A percentile compares a stretch with the other conserved stretches of the same genome.
Evolutionary conservation across 805 yeast genomes (phyloP).

Genomic region (Cyberlindnera xylosilytica): DNA sequence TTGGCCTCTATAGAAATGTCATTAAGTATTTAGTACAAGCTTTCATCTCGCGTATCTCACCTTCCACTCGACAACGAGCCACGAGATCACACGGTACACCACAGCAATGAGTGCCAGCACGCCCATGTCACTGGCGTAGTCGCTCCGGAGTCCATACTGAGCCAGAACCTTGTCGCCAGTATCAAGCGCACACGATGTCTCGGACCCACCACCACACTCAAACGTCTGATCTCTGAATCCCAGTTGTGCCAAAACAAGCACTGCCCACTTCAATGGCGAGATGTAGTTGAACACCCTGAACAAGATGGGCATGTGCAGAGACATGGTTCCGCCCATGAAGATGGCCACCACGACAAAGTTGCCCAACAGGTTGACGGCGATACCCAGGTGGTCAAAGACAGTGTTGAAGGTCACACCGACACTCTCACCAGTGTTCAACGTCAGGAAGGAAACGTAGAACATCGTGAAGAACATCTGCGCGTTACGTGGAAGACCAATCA

Average conservation of each 20-base stretch:
- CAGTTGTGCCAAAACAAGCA: constrained; percentile 54
- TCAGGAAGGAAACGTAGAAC: constrained; percentile 49
- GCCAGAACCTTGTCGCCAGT: constrained; percentile 56
- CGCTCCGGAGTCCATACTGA: constrained; percentile 40
- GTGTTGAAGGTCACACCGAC: constrained; percentile 80
- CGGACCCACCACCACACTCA: constrained; percentile 46
- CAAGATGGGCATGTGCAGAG: constrained; percentile 66
- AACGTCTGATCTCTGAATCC: constrained; percentile 52
- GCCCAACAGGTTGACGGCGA: constrained; percentile 73
- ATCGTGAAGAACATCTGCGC: constrained; percentile 65
- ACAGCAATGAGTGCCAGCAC: constrained; percentile 15
- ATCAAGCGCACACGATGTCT: constrained; percentile 42
- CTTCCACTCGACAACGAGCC: constrained; percentile 11
- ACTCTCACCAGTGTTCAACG: constrained; percentile 77
- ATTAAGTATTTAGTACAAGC: too few relatives aligned
- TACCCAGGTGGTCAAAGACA: constrained; percentile 68
- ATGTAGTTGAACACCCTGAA: constrained; percentile 69
- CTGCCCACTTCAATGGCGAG: constrained; percentile 73
- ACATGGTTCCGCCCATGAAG: constrained; percentile 82
- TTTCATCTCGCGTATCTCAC: constrained; percentile 4
- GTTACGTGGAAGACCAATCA: constrained; percentile 68
- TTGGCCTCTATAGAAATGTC: too few relatives aligned
- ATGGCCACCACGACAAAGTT: constrained; percentile 68
- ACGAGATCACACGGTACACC: constrained; percentile 17
- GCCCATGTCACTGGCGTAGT: constrained; percentile 17